A percentile compares a stretch with the other conserved stretches of the same genome.
phyloP scores from a whole-genome alignment of 805 yeast genomes.

The Teunomyces tritomae region DNA sequence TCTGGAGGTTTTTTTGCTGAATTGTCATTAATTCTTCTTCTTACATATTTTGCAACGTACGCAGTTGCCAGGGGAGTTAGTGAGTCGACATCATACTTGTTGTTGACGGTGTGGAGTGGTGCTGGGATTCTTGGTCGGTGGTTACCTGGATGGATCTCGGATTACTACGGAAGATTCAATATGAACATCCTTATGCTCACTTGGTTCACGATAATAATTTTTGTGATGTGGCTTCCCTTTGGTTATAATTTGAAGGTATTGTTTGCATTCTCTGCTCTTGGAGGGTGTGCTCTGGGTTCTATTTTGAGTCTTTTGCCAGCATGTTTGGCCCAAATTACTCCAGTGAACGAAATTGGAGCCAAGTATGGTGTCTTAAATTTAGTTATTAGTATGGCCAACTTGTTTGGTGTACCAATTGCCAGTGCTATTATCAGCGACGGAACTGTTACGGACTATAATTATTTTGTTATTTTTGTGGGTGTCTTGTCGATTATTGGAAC shows the following conservation, averaged over 20 bases:
- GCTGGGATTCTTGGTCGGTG: constrained; percentile 30
- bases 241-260: constrained; percentile 24
- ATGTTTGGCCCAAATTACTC: constrained; percentile 19
- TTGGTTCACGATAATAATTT: constrained; percentile 21
- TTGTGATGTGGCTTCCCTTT: constrained; percentile 34
- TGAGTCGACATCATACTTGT: constrained; percentile 25
- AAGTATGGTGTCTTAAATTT: constrained; percentile 34
- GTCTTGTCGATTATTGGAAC: constrained; percentile 26
- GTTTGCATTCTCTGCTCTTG: constrained; percentile 32
- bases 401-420: constrained; percentile 34
- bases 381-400: constrained; percentile 28
- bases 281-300: constrained; percentile 35
- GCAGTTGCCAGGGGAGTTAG: constrained; percentile 30
- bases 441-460: constrained; percentile 22
- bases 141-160: constrained; percentile 30
- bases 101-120: constrained; percentile 31
- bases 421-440: constrained; percentile 30
- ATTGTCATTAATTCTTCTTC: constrained; percentile 23
- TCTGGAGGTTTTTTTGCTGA: constrained; percentile 33
- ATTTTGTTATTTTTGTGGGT: constrained; percentile 32
- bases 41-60: constrained; percentile 34
- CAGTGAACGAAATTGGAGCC: constrained; percentile 35
- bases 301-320: constrained; percentile 37
- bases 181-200: constrained; percentile 31
- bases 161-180: constrained; percentile 28